Percentiles rank a stretch among this genome's conserved stretches.
Evolutionary conservation across 306 rosid genomes (phyloP).

Genomic region (Rosa multiflora): DNA sequence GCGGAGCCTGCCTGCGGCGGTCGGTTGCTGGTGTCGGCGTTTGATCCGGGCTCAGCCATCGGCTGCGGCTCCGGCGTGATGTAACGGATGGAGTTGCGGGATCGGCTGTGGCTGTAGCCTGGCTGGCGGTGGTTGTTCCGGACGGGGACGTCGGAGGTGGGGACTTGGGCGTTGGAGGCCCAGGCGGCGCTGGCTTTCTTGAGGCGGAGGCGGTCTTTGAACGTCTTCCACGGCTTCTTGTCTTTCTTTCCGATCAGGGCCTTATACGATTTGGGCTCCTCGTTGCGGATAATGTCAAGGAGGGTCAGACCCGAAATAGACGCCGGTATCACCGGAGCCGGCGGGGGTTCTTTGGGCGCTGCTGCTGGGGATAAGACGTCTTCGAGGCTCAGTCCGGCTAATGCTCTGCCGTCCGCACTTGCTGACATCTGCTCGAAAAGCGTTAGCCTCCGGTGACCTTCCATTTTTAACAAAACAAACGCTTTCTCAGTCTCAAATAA

Average conservation of each 20-base stretch:
- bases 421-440: slow-evolving; percentile 79
- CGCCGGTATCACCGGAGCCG: slow-evolving; percentile 25
- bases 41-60: slow-evolving; percentile 11
- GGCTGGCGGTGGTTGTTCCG: slow-evolving; percentile 1
- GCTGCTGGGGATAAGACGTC: slow-evolving; percentile 32
- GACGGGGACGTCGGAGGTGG: slow-evolving; percentile 56
- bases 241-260: slow-evolving; percentile 39
- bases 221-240: slow-evolving; percentile 64
- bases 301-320: slow-evolving; percentile 46
- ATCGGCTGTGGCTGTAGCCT: neutral
- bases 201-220: slow-evolving; percentile 67
- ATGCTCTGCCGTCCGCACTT: slow-evolving; percentile 38
- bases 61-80: slow-evolving; percentile 26
- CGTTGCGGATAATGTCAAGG: slow-evolving; percentile 62
- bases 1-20: slow-evolving; percentile 21
- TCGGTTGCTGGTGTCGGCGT: neutral
- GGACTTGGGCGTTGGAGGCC: slow-evolving; percentile 56
- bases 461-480: slow-evolving; percentile 25
- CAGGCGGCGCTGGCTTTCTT: slow-evolving; percentile 72
- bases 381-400: slow-evolving; percentile 60
- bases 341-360: slow-evolving; percentile 9
- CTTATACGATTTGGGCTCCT: slow-evolving; percentile 37
- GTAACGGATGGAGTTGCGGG: slow-evolving; percentile 34
- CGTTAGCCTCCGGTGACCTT: slow-evolving; percentile 57
- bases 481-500: neutral